Evolutionary conservation across 2,329 filamentous ascomycete genomes (phyloP), one percentile per base, ranked within the genome.

Genomic region (Microdochium trichocladiopsis): DNA sequence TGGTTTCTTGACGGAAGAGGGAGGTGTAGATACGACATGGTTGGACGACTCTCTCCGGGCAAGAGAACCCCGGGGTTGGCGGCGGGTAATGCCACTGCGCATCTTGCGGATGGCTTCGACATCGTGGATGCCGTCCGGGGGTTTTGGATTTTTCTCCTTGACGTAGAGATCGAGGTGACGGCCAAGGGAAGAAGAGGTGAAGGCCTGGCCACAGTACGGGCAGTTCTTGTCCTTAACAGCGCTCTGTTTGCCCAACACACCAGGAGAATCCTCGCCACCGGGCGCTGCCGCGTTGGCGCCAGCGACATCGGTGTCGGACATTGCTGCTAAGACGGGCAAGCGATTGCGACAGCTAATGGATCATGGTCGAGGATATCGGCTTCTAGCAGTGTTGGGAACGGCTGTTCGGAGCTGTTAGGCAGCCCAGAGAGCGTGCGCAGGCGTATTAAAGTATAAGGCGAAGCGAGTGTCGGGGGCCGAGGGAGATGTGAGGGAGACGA

Each of bases 151-250:
- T 73, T 91, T 95, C 54, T 91, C 87, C 65, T 91, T 92, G 63
- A 96, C 92, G 69, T 95, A 96, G 37, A 96, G 82, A 67, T 97
- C 93, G 59, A 96, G 84, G 70, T 97, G 93, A 47, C 93, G 87
- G 49, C 93, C 93, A 51, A 97, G 82, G 2, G 90, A 95, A 16
- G 91, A 96, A 1, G 92, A 96, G 16, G 93, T 96, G 66, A 96
- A 97, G 6, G 87, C 79, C 68, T 96, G 90, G 48, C 84, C 79
- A 69, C 93, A 97, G 72, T 90, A 97, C 33, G 86, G 88, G 67
- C 93, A 96, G 57, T 78, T 85, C 65, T 89, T 90, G 73, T 97
- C 92, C 70, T 97, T 97, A 54, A 79, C 70, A 16, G 87, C 78
- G 55, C 72, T 72, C 23, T 70, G 63, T 43, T 72, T 72, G 54